These are phyloP conservation scores for Pugionium dolabratum DNA, from an alignment of 345 rosid species.

Conservation along the genomic window DNA sequence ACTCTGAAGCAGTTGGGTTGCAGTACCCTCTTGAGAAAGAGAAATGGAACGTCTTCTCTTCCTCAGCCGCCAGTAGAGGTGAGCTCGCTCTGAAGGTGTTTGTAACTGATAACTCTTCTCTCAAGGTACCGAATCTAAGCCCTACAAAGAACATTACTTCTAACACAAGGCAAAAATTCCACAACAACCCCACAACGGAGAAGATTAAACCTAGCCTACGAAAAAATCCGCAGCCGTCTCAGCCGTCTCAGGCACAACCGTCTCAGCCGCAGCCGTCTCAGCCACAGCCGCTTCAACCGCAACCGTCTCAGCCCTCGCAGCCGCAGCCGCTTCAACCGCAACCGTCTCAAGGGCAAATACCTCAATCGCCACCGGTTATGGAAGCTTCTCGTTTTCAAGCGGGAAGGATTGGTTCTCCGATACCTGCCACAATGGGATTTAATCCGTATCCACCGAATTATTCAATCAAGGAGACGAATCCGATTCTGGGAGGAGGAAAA, in stretches of 20 bases:
- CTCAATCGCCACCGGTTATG: constrained; percentile 35
- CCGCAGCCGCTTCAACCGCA: constrained; percentile 34
- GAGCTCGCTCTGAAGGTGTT: constrained; percentile 80
- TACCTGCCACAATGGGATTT: constrained; percentile 5
- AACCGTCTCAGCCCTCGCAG: constrained; percentile 45
- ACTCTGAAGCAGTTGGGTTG: constrained; percentile 71
- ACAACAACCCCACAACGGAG: constrained; percentile 20
- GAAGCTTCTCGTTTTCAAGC: constrained; percentile 11
- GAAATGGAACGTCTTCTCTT: constrained; percentile 47
- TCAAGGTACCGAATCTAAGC: constrained; percentile 50
- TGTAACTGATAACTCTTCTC: constrained; percentile 61
- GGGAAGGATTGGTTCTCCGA: neutral
- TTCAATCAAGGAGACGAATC: constrained; percentile 79
- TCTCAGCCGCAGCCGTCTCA: constrained; percentile 31
- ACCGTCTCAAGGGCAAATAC: constrained; percentile 45
- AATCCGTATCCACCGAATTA: constrained; percentile 59
- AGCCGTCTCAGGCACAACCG: constrained; percentile 36
- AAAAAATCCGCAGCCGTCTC: constrained; percentile 43
- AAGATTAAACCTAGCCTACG: constrained; percentile 17
- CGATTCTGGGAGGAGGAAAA: constrained; percentile 78
- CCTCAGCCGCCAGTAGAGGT: constrained; percentile 47
- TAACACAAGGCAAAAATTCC: constrained; percentile 19
- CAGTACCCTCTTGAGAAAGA: constrained; percentile 91
- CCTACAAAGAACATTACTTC: constrained; percentile 53
- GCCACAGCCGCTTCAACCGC: constrained; percentile 31